Base-by-base conservation (phyloP, 352 stramenopile species). In the Blastocystis sp. region DNA sequence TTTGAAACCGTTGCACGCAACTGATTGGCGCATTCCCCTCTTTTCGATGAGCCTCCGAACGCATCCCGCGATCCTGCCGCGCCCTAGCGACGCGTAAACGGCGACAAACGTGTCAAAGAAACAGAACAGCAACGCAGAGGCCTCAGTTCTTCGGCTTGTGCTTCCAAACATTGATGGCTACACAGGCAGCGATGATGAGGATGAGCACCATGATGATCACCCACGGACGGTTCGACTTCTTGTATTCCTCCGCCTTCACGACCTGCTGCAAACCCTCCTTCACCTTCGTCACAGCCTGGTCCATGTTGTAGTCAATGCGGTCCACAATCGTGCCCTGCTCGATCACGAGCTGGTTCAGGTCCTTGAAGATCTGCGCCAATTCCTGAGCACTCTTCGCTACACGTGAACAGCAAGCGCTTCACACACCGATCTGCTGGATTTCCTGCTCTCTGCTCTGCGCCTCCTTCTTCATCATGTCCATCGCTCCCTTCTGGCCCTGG, bases 301-400 rank as follows among this genome's bases (percentile, higher is more conserved):
- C 97, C 97, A 99, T 99, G 92, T 99, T 99, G 93, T 99, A 99
- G 93, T 99, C 98, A 92, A 99, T 99, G 41, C 98, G 95, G 93
- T 99, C 98, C 24, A 99, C 93, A 82, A 99, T 98, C 31, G 98
- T 99, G 80, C 97, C 97, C 92, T 99, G 97, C 92, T 99, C 98
- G 92, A 99, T 99, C 24, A 99, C 98, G 45, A 99, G 93, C 66
- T 98, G 96, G 0, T 96, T 96, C 12, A 99, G 93, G 92, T 99
- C 98, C 92, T 99, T 99, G 94, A 99, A 99, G 92, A 99, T 99
- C 71, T 95, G 95, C 51, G 96, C 96, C 24, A 99, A 92, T 92
- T 99, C 98, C 90, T 98, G 97, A 91, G 99, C 99, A 62, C 94
- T 98, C 88, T 97, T 96, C 29, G 97, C 97, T 89, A 77, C 67